Evolutionary conservation across 345 rosid genomes (phyloP).

Genomic region (Erysimum cheiranthoides): DNA sequence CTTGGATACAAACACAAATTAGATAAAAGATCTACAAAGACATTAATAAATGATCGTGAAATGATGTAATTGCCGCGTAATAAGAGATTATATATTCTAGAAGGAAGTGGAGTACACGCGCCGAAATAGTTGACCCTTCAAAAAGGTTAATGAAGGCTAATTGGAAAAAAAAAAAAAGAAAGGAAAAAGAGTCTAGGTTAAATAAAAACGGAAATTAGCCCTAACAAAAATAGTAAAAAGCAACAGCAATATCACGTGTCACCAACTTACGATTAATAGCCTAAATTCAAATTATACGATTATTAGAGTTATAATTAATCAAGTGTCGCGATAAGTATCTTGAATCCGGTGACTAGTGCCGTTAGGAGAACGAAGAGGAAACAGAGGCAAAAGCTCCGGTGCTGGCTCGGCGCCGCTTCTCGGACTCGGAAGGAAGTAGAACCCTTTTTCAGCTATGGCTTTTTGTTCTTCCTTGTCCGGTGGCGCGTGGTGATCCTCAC

Average conservation of each 20-base stretch:
- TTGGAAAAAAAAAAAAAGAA: not conserved
- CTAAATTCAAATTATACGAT: constrained; percentile 30
- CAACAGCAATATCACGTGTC: constrained; percentile 24
- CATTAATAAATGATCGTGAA: constrained; percentile 1
- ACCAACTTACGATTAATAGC: constrained; percentile 9
- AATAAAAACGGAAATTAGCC: constrained; percentile 27
- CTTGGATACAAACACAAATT: not conserved
- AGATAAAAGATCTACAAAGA: not conserved
- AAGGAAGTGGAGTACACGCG: constrained; percentile 41
- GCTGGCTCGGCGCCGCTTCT: constrained; percentile 56
- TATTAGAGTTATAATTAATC: constrained; percentile 18
- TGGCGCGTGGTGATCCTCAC: constrained; percentile 33
- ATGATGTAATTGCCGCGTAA: constrained; percentile 28
- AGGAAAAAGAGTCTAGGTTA: not conserved
- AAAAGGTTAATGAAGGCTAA: not conserved
- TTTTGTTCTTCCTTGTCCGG: constrained; percentile 53
- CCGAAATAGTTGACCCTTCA: constrained; percentile 37
- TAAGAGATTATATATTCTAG: constrained; percentile 14
- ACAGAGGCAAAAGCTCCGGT: constrained; percentile 74
- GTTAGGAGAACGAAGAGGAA: constrained; percentile 73
- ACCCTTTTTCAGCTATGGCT: constrained; percentile 68
- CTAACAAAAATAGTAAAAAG: constrained; percentile 39
- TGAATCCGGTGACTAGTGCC: constrained; percentile 28
- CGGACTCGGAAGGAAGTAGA: constrained; percentile 75
- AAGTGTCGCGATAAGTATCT: constrained; percentile 11